Base-by-base conservation (phyloP, 805 yeast species). In the Ogataea paradorogensis region DNA sequence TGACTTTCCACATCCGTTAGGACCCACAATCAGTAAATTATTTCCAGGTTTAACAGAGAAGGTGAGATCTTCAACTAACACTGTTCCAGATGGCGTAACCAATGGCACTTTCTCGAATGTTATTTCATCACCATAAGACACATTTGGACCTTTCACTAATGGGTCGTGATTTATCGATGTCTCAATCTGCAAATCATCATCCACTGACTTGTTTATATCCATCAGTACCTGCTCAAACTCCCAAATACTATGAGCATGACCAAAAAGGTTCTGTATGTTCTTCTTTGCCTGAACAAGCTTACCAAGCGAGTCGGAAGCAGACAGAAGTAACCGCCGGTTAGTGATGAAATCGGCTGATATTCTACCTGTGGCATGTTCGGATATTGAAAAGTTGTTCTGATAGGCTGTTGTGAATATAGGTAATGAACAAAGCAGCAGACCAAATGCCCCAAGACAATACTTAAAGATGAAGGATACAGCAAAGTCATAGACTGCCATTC, bases 401-500 rank as follows among this genome's bases (percentile, higher is more conserved):
- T 61, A 58, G 5, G 61, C 65, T 2, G 60, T 50, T 4, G 59
- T 54, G 58, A 90, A 90, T 2, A 89, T 84, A 5, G 98, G 97
- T 3, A 90, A 79, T 2, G 96, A 80, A 63, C 97, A 90, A 33
- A 90, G 70, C 1, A 82, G 76, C 44, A 90, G 71, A 9, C 98
- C 98, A 23, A 93, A 87, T 2, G 96, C 98, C 46, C 98, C 98
- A 90, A 96, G 84, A 34, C 88, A 78, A 63, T 90, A 90, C 65
- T 90, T 90, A 46, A 90, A 90, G 38, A 88, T 80, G 53, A 89
- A 90, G 35, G 84, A 86, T 50, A 91, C 93, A 2, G 91, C 84
- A 50, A 86, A 76, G 56, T 89, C 89, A 62, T 89, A 91, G 18
- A 84, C 61, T 21, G 91, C 82, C 66, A 70, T 37, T 51, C 85